phyloP scores from a whole-genome alignment of 1,284 basidiomycete species.

The Cutaneotrichosporon sp. region DNA sequence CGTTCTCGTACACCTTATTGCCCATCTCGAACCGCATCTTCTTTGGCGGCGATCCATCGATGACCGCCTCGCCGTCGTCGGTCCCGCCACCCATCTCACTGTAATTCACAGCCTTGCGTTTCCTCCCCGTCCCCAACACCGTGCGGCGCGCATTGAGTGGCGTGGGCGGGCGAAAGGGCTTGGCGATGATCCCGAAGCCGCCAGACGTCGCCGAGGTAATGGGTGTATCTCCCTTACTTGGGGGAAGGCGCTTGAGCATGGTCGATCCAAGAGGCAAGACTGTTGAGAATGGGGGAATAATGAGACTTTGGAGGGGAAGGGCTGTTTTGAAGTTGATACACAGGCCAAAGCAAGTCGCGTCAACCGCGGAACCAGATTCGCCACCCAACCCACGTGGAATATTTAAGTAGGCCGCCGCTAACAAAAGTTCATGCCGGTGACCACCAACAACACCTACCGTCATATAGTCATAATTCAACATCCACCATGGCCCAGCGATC shows the following conservation, averaged over 20 bases:
- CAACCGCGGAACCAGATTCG: slow-evolving; percentile 29
- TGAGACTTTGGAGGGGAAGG: neutral
- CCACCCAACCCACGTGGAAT: slow-evolving; percentile 7
- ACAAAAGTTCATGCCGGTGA: slow-evolving; percentile 19
- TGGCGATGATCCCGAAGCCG: slow-evolving; percentile 53
- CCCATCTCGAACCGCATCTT: slow-evolving; percentile 56
- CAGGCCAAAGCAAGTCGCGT: slow-evolving; percentile 25
- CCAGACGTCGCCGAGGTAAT: slow-evolving; percentile 45
- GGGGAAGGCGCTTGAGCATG: slow-evolving; percentile 41
- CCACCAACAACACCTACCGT: slow-evolving; percentile 1
- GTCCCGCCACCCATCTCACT: slow-evolving; percentile 62
- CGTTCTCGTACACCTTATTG: slow-evolving; percentile 54
- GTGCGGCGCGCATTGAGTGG: slow-evolving; percentile 48
- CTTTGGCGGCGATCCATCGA: slow-evolving; percentile 52
- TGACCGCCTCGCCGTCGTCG: slow-evolving; percentile 57
- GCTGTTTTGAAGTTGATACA: slow-evolving; percentile 7
- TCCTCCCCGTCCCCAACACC: slow-evolving; percentile 66
- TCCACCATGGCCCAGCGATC: slow-evolving; percentile 28
- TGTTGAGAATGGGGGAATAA: neutral
- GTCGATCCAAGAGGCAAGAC: slow-evolving; percentile 2
- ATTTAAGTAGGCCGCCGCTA: slow-evolving; percentile 9
- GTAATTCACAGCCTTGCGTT: slow-evolving; percentile 79
- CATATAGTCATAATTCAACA: slow-evolving; percentile 26
- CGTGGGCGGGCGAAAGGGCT: slow-evolving; percentile 76
- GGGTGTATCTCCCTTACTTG: slow-evolving; percentile 31